Evolutionary conservation across 2,329 filamentous ascomycete genomes (phyloP).

Genomic region (Arthrinium phaeospermum): DNA sequence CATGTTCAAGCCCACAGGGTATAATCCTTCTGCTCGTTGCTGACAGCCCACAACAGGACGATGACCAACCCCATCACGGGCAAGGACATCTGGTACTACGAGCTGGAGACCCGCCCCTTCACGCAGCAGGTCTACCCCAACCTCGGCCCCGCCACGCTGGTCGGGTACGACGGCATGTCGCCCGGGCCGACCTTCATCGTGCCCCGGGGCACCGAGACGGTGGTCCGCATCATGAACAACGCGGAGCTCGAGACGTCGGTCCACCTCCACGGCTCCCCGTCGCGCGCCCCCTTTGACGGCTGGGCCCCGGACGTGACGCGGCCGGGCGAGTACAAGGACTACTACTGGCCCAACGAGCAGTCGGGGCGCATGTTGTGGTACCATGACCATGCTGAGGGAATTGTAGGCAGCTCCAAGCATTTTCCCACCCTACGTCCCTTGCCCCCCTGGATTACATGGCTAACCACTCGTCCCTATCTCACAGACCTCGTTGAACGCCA

Average conservation of each 20-base stretch:
- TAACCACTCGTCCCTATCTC: neutral
- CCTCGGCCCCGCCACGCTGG: constrained; percentile 37
- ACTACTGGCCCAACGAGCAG: constrained; percentile 65
- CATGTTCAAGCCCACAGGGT: too few species aligned
- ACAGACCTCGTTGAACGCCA: constrained; percentile 59
- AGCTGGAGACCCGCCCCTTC: constrained; percentile 37
- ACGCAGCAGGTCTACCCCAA: constrained; percentile 44
- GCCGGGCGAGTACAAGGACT: constrained; percentile 59
- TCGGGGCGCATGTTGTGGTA: constrained; percentile 63
- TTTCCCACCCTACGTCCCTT: neutral
- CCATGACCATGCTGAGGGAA: constrained; percentile 51
- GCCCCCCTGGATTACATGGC: neutral
- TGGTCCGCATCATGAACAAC: constrained; percentile 60
- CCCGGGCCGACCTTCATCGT: constrained; percentile 61
- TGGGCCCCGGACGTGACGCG: constrained; percentile 60
- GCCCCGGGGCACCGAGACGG: constrained; percentile 53
- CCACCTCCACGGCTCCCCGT: constrained; percentile 61
- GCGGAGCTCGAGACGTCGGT: constrained; percentile 50
- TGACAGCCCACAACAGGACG: constrained; percentile 28
- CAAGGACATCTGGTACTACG: constrained; percentile 43
- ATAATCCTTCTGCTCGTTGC: neutral
- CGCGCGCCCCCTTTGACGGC: constrained; percentile 54
- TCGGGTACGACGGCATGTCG: constrained; percentile 60
- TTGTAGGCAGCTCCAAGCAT: constrained; percentile 30
- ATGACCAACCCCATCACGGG: constrained; percentile 44